A percentile compares a stretch with the other conserved stretches of the same genome.
phyloP scores from a whole-genome alignment of 2,329 filamentous ascomycete species.

The Coniochaeta pulveracea region DNA sequence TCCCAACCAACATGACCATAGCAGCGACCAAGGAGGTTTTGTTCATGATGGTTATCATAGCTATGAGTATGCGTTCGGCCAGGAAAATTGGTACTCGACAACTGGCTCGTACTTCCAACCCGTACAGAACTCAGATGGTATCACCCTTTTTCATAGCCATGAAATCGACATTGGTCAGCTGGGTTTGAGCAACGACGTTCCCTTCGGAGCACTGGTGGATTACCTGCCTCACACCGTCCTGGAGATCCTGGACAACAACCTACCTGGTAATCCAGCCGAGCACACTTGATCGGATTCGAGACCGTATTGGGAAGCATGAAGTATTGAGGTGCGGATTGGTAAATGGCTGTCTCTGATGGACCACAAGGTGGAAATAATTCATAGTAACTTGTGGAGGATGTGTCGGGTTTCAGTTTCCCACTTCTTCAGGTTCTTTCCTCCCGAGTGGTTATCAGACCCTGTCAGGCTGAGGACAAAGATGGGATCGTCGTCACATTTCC shows the following conservation, averaged over 20 bases:
- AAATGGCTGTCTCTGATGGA: no score
- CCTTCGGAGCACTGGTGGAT: slow-evolving; percentile 57
- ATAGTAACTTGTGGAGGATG: no score
- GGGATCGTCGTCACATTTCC: no score
- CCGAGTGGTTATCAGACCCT: no score
- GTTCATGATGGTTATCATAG: slow-evolving; percentile 3
- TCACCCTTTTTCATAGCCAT: slow-evolving; percentile 67
- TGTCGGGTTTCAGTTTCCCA: no score
- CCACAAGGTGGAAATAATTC: no score
- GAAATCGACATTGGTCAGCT: slow-evolving; percentile 65
- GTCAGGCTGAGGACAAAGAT: no score
- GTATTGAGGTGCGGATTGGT: no score
- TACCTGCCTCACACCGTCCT: slow-evolving; percentile 59
- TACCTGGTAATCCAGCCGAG: slow-evolving; percentile 4
- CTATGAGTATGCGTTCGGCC: slow-evolving; percentile 16
- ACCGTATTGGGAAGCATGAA: no score
- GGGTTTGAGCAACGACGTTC: slow-evolving; percentile 50
- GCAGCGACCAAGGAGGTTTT: slow-evolving; percentile 5
- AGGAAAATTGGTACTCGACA: slow-evolving; percentile 14
- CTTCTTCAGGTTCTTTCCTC: no score
- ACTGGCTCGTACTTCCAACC: slow-evolving; percentile 20
- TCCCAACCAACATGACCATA: slow-evolving; percentile 5
- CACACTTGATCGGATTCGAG: no score
- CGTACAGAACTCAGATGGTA: slow-evolving; percentile 28
- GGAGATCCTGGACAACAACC: slow-evolving; percentile 34